These are phyloP conservation scores for Aspergillus funiculosus DNA, from an alignment of 495 filamentous ascomycete genomes.

Conservation along the genomic window DNA sequence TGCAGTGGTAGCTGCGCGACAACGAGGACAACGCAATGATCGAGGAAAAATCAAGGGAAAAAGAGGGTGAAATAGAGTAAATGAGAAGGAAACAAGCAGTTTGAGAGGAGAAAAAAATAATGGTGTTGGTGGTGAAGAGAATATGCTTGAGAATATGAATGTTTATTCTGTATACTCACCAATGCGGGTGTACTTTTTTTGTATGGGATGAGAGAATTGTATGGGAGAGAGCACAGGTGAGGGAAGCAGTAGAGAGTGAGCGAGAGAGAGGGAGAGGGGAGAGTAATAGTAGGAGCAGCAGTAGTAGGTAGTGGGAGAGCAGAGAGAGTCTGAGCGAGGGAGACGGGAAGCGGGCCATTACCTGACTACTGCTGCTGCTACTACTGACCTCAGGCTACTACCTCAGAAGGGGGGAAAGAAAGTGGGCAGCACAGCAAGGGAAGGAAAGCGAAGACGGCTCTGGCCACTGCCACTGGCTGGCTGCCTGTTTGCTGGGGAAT, in stretches of 20 bases:
- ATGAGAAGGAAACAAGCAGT: slow-evolving; percentile 17
- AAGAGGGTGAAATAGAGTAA: slow-evolving; percentile 16
- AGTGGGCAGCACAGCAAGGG: slow-evolving; percentile 25
- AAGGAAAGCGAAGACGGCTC: slow-evolving; percentile 16
- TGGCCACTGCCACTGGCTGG: slow-evolving; percentile 17
- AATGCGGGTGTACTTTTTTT: slow-evolving; percentile 40
- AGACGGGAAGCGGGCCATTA: slow-evolving; percentile 28
- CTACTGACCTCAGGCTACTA: too few species aligned
- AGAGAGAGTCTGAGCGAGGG: slow-evolving; percentile 24
- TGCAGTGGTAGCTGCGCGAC: slow-evolving; percentile 24
- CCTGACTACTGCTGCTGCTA: too few species aligned
- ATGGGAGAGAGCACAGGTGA: slow-evolving; percentile 48
- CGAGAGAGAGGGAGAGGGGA: slow-evolving; percentile 36
- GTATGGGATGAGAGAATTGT: slow-evolving; percentile 55
- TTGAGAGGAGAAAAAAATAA: slow-evolving; percentile 17
- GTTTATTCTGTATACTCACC: slow-evolving; percentile 33
- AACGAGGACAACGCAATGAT: slow-evolving; percentile 24
- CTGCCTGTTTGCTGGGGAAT: slow-evolving; percentile 16
- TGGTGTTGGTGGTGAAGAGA: slow-evolving; percentile 33
- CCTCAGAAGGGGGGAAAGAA: slow-evolving; percentile 11
- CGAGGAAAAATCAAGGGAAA: slow-evolving; percentile 24
- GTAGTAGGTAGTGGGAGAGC: slow-evolving; percentile 37
- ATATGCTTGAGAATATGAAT: slow-evolving; percentile 17
- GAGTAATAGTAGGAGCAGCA: slow-evolving; percentile 58
- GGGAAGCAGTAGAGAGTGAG: slow-evolving; percentile 36